phyloP scores from a whole-genome alignment of 2,329 filamentous ascomycete species.

The Claviceps paspali region DNA sequence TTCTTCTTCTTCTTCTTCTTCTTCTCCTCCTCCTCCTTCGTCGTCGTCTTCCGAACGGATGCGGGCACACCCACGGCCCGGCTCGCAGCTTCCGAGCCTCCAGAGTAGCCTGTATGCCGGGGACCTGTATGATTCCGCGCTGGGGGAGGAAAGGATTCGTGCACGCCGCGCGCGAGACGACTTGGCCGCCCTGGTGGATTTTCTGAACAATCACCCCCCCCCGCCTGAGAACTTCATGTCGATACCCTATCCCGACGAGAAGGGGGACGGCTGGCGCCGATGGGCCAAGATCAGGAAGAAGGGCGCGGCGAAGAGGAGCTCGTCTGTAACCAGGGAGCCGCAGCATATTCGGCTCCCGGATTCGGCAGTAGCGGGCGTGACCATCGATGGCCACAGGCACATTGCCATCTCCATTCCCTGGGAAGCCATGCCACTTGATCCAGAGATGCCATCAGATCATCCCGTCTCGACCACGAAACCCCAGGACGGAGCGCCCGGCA shows the following conservation, averaged over 20 bases:
- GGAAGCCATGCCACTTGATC: constrained; percentile 29
- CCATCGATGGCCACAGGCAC: constrained; percentile 36
- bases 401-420: constrained; percentile 47
- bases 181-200: constrained; percentile 27
- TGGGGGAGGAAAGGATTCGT: constrained; percentile 6
- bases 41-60: neutral
- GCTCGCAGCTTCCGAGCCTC: neutral
- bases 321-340: constrained; percentile 15
- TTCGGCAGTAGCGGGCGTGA: constrained; percentile 38
- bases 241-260: constrained; percentile 17
- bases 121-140: constrained; percentile 4
- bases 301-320: constrained; percentile 23
- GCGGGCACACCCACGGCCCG: neutral
- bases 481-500: constrained; percentile 1
- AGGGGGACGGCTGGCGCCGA: constrained; percentile 19
- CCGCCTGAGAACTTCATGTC: constrained; percentile 37
- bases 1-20: no score
- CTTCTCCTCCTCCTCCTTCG: no score
- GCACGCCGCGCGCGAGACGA: constrained; percentile 12
- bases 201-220: constrained; percentile 32
- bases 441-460: constrained; percentile 18
- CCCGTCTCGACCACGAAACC: constrained; percentile 14
- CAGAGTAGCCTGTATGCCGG: constrained; percentile 1
- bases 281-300: constrained; percentile 30
- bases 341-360: constrained; percentile 32